phyloP scores from a whole-genome alignment of 192 early-diverging fungal genomes.

The Rhizophagus sp. region DNA sequence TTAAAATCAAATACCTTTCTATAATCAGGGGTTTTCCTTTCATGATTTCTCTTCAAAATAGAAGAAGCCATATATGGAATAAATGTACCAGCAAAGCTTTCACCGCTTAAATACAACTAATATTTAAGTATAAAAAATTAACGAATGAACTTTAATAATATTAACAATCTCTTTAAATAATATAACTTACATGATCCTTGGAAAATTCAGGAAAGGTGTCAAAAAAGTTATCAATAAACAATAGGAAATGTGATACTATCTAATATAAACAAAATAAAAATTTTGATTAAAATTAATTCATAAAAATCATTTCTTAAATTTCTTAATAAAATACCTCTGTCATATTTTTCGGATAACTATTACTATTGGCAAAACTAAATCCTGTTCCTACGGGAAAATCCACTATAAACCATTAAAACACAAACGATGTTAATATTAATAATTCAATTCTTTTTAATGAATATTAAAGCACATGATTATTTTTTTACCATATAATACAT shows the following conservation, averaged over 20 bases:
- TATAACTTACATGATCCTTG: constrained; percentile 42
- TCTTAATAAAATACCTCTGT: constrained; percentile 44
- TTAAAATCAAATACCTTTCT: background rate
- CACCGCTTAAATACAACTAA: constrained; percentile 64
- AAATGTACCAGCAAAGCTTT: constrained; percentile 65
- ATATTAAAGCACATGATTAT: too few relatives aligned
- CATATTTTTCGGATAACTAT: constrained; percentile 39
- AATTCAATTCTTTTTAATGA: background rate
- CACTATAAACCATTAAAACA: constrained; percentile 38
- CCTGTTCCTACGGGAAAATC: constrained; percentile 69
- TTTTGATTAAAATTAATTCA: constrained; percentile 27
- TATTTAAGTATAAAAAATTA: background rate
- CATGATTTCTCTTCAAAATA: constrained; percentile 39
- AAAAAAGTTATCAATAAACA: constrained; percentile 53
- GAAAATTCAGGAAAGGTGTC: constrained; percentile 50
- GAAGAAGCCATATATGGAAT: constrained; percentile 58
- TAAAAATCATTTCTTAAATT: background rate
- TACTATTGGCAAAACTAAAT: constrained; percentile 51
- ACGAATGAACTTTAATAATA: too few relatives aligned
- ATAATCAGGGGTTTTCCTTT: constrained; percentile 19
- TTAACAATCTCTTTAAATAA: background rate
- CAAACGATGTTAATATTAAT: background rate
- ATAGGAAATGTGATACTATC: constrained; percentile 44
- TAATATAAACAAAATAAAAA: constrained; percentile 32
- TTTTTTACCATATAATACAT: constrained; percentile 52